Conservation (phyloP, 768 basidiomycete genomes). For the Cytidiella melzeri region DNA sequence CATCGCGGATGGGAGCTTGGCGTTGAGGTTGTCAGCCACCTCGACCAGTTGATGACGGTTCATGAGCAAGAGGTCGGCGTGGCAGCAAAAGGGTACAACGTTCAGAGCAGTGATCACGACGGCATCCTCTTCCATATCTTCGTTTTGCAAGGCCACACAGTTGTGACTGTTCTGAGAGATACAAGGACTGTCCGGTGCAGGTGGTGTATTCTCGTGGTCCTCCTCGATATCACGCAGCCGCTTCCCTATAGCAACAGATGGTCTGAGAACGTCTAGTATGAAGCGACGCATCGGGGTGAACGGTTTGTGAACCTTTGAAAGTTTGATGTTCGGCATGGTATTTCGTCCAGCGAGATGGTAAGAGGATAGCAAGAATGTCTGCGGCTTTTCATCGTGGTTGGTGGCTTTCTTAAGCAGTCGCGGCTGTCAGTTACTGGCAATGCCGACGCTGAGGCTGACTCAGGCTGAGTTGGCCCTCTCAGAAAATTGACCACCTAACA, state of each 20-base stretch:
- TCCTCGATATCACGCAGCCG: background rate
- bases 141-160: constrained; percentile 55
- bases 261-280: background rate
- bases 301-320: background rate
- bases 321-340: background rate
- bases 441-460: too few species aligned
- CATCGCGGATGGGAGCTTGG: constrained; percentile 44
- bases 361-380: too few species aligned
- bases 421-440: too few species aligned
- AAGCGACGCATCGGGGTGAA: background rate
- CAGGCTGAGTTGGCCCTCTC: too few species aligned
- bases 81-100: constrained; percentile 61
- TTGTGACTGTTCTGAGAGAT: background rate
- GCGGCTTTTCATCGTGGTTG: too few species aligned
- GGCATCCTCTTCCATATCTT: constrained; percentile 45
- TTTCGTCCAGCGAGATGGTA: too few species aligned
- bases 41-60: constrained; percentile 42
- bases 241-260: background rate
- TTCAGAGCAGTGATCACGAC: constrained; percentile 59
- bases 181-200: background rate
- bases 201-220: background rate
- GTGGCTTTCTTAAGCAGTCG: too few species aligned
- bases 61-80: constrained; percentile 69
- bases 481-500: too few species aligned
- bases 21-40: constrained; percentile 52